Evolutionary conservation across 352 stramenopile genomes (phyloP).

Genomic region (Elongisporangium undulatum): DNA sequence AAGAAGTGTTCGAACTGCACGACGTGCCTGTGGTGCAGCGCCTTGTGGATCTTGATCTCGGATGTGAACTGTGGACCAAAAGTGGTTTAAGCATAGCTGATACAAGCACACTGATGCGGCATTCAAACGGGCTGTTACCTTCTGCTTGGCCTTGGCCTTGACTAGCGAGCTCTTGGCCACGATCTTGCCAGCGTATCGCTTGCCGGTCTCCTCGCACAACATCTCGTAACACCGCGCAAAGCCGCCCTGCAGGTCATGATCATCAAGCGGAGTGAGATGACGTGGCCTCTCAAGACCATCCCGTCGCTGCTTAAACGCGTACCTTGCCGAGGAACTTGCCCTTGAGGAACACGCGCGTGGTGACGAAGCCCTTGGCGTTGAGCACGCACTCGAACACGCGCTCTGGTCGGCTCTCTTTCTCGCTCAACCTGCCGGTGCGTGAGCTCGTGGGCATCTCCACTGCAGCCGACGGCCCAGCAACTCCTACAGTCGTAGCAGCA

Average conservation of each 20-base stretch:
- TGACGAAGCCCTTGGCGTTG: conserved; percentile 45
- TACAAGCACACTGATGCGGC: not conserved
- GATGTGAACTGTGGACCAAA: conserved; percentile 69
- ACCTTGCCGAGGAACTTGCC: conserved; percentile 94
- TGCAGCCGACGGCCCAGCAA: not conserved
- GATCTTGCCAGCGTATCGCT: conserved; percentile 96
- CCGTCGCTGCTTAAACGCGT: not conserved
- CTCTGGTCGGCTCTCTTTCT: conserved; percentile 32
- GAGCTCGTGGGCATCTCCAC: not conserved
- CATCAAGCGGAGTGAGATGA: not conserved
- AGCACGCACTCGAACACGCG: conserved; percentile 51
- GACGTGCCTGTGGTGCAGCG: conserved; percentile 92
- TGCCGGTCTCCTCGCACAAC: conserved; percentile 90
- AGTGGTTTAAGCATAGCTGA: conserved; percentile 19
- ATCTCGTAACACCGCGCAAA: conserved; percentile 98
- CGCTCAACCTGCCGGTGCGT: conserved; percentile 8
- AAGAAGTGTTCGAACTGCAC: conserved; percentile 99
- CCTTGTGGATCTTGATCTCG: conserved; percentile 99
- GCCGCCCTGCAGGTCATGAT: conserved; percentile 70
- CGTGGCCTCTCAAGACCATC: not conserved
- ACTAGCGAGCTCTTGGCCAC: conserved; percentile 96
- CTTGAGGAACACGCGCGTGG: conserved; percentile 83
- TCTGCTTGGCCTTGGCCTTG: conserved; percentile 95
- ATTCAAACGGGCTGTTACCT: conserved; percentile 60
- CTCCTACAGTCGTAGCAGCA: conserved; percentile 11